Evolutionary conservation across 352 stramenopile species (phyloP), one percentile per base, ranked within the genome.

Genomic region (Pythium insidiosum): DNA sequence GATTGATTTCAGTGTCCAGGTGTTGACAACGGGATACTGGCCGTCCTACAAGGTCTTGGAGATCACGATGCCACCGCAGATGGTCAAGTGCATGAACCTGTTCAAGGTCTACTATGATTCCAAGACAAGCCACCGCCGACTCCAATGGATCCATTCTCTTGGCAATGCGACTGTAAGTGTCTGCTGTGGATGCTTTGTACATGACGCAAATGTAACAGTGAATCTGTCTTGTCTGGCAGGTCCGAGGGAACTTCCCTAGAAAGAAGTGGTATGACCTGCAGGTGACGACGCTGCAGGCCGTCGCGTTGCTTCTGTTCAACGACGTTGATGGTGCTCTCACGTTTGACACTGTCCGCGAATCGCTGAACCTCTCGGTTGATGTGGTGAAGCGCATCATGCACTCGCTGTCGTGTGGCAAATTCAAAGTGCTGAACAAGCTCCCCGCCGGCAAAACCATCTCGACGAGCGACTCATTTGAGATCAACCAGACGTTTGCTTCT

Each of bases 11-110:
- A 88, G 72, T 43, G 95, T 98, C 7, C 94, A 99, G 62, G 95
- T 99, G 20, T 69, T 99, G 34, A 99, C 96, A 6, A 99, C 95
- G 15, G 96, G 96, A 13, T 98, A 98, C 68, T 99, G 97, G 97
- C 97, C 97, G 26, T 95, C 94, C 12, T 99, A 99, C 73, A 97
- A 97, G 58, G 84, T 90, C 26, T 68, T 99, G 13, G 91, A 99
- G 59, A 80, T 99, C 56, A 85, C 76, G 26, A 80, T 99, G 50
- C 97, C 97, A 2, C 80, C 77, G 30, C 74, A 90, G 24, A 92
- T 98, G 74, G 70, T 92, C 20, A 93, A 85, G 38, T 98, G 94
- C 58, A 98, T 98, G 82, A 89, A 97, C 42, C 63, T 98, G 21
- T 99, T 98, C 68, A 97, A 97, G 62, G 76, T 93, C 7, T 96